These are phyloP conservation scores for Dichomitus squalens DNA, from an alignment of 1,284 basidiomycete species.

Conservation along the genomic window DNA sequence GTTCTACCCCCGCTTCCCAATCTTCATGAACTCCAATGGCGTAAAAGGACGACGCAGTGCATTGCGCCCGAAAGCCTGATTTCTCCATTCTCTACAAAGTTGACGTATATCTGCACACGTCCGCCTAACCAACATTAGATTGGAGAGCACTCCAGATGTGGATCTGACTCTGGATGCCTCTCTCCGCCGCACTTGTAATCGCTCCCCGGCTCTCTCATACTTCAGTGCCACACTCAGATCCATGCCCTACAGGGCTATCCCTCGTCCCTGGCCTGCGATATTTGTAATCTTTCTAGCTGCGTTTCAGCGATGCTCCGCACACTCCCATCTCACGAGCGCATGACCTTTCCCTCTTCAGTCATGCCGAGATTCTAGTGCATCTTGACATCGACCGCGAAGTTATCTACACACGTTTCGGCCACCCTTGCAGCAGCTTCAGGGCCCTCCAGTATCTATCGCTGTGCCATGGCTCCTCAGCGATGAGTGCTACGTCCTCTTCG, in stretches of 20 bases:
- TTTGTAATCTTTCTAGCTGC: neutral
- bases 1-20: neutral
- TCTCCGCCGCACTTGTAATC: neutral
- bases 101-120: neutral
- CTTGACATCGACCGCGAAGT: neutral
- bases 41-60: neutral
- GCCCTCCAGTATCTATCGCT: neutral
- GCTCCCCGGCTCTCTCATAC: neutral
- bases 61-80: neutral
- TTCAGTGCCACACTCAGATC: neutral
- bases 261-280: neutral
- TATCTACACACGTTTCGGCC: neutral
- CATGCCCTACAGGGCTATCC: neutral
- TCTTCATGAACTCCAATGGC: neutral
- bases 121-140: no score
- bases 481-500: neutral
- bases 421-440: neutral
- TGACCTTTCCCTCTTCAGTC: neutral
- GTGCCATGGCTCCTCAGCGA: neutral
- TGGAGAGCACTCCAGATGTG: neutral
- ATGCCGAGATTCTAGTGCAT: neutral
- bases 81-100: neutral
- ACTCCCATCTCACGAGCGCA: neutral
- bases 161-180: neutral
- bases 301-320: neutral